Evolutionary conservation across 2,329 filamentous ascomycete species (phyloP).

Genomic region (Phyllosticta capitalensis): DNA sequence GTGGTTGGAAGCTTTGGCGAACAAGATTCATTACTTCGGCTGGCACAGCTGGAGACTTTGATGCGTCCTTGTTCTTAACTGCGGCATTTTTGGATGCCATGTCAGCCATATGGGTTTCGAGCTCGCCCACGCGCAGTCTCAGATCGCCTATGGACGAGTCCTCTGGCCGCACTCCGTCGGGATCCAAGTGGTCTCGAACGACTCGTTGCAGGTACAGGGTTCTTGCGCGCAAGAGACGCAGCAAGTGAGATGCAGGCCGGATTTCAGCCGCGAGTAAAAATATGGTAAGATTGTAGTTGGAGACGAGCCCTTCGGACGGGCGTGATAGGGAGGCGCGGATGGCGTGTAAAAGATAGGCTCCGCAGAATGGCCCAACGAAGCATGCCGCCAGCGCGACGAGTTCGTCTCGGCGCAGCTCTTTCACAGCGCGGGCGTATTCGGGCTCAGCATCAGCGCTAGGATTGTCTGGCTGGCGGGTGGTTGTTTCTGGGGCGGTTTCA

Average conservation of each 20-base stretch:
- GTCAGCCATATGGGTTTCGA: conserved; percentile 52
- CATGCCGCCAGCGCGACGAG: conserved; percentile 65
- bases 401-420: conserved; percentile 66
- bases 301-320: conserved; percentile 77
- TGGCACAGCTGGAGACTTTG: conserved; percentile 8
- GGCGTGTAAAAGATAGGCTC: conserved; percentile 74
- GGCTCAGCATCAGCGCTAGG: not conserved
- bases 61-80: conserved; percentile 17
- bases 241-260: conserved; percentile 69
- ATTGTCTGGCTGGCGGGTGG: not conserved
- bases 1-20: conserved; percentile 59
- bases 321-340: conserved; percentile 73
- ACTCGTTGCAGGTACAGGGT: conserved; percentile 74
- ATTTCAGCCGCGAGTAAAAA: conserved; percentile 83
- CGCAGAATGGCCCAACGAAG: conserved; percentile 66
- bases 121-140: conserved; percentile 50
- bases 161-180: conserved; percentile 19
- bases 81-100: conserved; percentile 21
- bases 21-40: conserved; percentile 44
- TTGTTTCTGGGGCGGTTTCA: not conserved
- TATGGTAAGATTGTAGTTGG: conserved; percentile 85
- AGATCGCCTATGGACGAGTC: conserved; percentile 16
- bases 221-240: conserved; percentile 68
- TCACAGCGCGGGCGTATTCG: conserved; percentile 35
- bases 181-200: conserved; percentile 32